Base-by-base conservation (phyloP, 108 stramenopile species). In the Hondaea fermentalgiana region DNA sequence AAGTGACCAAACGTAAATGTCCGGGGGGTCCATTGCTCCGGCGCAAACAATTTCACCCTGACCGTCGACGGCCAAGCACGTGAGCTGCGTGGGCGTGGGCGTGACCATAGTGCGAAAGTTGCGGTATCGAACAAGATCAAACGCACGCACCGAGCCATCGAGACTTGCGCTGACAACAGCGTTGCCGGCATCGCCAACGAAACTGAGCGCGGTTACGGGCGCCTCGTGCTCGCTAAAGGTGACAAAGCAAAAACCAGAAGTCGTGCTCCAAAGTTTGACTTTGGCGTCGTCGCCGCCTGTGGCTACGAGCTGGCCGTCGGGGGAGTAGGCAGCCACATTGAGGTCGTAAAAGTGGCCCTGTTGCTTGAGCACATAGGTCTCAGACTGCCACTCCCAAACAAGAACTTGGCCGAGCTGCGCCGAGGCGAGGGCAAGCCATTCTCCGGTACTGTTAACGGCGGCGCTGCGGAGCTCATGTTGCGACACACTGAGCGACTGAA, bases 361-460 rank as follows among this genome's bases (percentile, higher is more conserved):
- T 91, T 99, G 99, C 90, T 99, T 99, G n/a, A 99, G 91, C 23
- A 99, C 95, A 90, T 98, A 99, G 21, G 97, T 96, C 92, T 99
- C 99, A 19, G 97, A 96, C 91, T 98, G 91, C 99, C 99, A 99
- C 92, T 98, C 99, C 98, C 99, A 99, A 57, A 98, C 97, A 51
- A 98, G 89, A 12, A 99, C 91, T 92, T 98, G 99, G 57, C 98
- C 97, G 3, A 96, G 93, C 19, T 92, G 90, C 14, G 97, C 97
- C 87, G 96, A 97, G 14, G 97, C 99, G 28, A 99, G 93, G 16
- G 98, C 99, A 19, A 99, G 92, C 98, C 99, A 98, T 57, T 98
- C 98, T 0, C 98, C 99, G 8, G 96, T 94, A 29, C 91, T 64
- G 89, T 96, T 97, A 19, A 99, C 92, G 47, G 96, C 94, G 21